phyloP scores from a whole-genome alignment of 106 monocot species.

The Allium sativum region DNA sequence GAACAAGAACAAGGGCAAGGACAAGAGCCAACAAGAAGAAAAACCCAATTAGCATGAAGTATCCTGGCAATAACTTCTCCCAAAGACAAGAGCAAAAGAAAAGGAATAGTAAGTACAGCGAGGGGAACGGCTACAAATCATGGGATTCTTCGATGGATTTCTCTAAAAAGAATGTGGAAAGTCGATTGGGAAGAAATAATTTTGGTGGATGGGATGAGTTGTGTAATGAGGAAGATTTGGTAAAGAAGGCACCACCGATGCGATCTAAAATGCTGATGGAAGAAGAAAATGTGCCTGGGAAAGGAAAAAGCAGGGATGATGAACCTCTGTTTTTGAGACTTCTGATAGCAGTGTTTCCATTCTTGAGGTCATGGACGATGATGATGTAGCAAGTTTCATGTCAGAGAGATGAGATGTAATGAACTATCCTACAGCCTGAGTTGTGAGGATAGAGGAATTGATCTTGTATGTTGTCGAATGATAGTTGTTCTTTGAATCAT shows the following conservation, averaged over 20 bases:
- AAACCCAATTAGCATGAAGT: constrained; percentile 21
- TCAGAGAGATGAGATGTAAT: no score
- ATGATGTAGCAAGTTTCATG: constrained; percentile 21
- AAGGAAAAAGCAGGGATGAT: constrained; percentile 38
- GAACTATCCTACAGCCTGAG: no score
- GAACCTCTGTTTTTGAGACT: constrained; percentile 66
- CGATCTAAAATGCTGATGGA: not conserved
- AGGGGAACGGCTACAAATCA: constrained; percentile 28
- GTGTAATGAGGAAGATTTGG: constrained; percentile 12
- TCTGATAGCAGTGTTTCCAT: constrained; percentile 81
- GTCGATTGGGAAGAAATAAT: not conserved
- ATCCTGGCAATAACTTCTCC: constrained; percentile 12
- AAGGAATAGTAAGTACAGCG: not conserved
- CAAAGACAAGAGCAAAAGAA: constrained; percentile 17
- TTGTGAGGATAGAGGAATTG: no score
- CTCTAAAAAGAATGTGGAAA: not conserved
- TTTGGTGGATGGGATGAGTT: constrained; percentile 95
- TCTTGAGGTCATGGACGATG: constrained; percentile 74
- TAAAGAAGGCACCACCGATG: not conserved
- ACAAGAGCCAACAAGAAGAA: not conserved
- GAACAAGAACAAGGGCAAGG: not conserved
- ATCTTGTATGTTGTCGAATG: no score
- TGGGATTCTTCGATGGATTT: constrained; percentile 14
- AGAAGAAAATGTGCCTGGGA: constrained; percentile 42
- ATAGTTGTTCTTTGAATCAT: no score